phyloP scores from a whole-genome alignment of 73 alveolate genomes.

The Blepharisma japonicum region DNA sequence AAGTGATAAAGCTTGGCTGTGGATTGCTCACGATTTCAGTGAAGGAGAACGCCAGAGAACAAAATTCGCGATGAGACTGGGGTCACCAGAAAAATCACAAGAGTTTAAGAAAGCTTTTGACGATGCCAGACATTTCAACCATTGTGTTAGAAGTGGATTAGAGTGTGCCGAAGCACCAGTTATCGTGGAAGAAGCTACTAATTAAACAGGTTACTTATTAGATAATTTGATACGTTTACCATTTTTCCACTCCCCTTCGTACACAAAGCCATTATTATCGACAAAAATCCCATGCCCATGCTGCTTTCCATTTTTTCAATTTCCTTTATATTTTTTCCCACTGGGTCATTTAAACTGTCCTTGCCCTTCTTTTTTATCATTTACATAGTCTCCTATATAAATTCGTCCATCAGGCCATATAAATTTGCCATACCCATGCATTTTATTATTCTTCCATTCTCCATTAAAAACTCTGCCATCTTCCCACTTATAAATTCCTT shows the following conservation, averaged over 20 bases:
- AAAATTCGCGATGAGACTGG: constrained; percentile 67
- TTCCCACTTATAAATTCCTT: constrained; percentile 38
- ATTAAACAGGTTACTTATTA: too few species aligned
- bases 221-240: constrained; percentile 40
- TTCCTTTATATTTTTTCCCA: constrained; percentile 45
- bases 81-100: constrained; percentile 42
- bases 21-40: constrained; percentile 74
- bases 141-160: constrained; percentile 60
- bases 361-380: constrained; percentile 48
- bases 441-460: constrained; percentile 30
- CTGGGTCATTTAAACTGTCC: constrained; percentile 52
- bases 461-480: constrained; percentile 32
- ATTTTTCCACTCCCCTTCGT: constrained; percentile 74
- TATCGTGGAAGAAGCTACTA: constrained; percentile 43
- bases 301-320: constrained; percentile 42
- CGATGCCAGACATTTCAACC: constrained; percentile 73
- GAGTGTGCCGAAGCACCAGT: constrained; percentile 75
- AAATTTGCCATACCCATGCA: constrained; percentile 42
- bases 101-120: constrained; percentile 72
- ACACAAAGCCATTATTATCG: not conserved
- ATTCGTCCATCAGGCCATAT: constrained; percentile 45
- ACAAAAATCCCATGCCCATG: constrained; percentile 44
- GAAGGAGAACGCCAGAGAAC: constrained; percentile 66
- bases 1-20: constrained; percentile 76
- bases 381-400: constrained; percentile 41